These are phyloP conservation scores for Auricularia auricula-judae DNA, from an alignment of 768 basidiomycete species.

Conservation along the genomic window DNA sequence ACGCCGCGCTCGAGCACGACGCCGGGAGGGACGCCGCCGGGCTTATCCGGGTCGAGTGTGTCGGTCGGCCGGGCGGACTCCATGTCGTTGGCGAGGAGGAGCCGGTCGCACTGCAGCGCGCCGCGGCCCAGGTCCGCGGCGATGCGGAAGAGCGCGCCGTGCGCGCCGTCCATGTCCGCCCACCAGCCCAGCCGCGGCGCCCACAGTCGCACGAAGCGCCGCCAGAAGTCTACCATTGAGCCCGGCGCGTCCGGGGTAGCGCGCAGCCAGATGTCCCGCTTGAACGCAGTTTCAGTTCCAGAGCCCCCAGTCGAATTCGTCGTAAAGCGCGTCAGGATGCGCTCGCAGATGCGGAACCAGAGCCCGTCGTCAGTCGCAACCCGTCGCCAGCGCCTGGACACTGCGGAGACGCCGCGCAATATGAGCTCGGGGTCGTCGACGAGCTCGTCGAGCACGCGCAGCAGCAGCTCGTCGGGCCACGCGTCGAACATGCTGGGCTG, in stretches of 20 bases:
- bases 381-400: not conserved
- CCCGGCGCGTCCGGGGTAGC: not conserved
- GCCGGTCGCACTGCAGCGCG: not conserved
- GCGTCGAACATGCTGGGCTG: not conserved
- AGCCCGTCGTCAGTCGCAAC: not conserved
- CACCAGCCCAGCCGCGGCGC: not conserved
- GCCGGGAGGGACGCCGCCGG: not conserved
- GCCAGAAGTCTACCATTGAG: not conserved
- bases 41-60: not conserved
- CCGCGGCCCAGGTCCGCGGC: not conserved
- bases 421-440: not conserved
- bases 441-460: not conserved
- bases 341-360: not conserved
- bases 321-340: not conserved
- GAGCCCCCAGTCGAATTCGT: not conserved
- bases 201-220: not conserved
- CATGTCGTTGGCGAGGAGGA: not conserved
- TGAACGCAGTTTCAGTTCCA: not conserved
- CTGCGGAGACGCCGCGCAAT: not conserved
- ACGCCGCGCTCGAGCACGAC: not conserved
- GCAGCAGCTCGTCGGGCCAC: not conserved
- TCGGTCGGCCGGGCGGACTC: not conserved
- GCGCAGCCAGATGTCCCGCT: not conserved
- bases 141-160: not conserved
- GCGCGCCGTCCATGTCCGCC: not conserved